A percentile compares a stretch with the other conserved stretches of the same genome.
These are phyloP conservation scores for Vitis amurensis DNA, from an alignment of 164 flowering plant species.

Conservation along the genomic window DNA sequence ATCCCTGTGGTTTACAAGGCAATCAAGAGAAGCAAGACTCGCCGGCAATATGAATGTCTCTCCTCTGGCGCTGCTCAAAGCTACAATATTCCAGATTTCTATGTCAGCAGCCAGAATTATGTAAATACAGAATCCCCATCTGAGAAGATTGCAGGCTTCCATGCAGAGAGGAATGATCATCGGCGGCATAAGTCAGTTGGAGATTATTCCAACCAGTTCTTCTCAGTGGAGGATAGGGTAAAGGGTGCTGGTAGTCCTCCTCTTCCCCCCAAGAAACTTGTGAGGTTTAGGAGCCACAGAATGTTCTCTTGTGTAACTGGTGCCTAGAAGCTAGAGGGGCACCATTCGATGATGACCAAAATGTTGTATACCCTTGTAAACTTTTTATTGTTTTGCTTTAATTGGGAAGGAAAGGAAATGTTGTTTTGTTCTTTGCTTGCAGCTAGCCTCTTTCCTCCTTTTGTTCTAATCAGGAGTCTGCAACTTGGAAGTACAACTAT, in stretches of 20 bases:
- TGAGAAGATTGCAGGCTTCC: not conserved
- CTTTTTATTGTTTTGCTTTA: too few species aligned
- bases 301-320: constrained; percentile 27
- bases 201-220: constrained; percentile 4
- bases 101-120: not conserved
- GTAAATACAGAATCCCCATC: not conserved
- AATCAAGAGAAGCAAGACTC: constrained; percentile 26
- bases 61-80: constrained; percentile 18
- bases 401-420: too few species aligned
- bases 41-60: constrained; percentile 30
- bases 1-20: constrained; percentile 39
- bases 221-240: not conserved
- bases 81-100: constrained; percentile 19
- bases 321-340: not conserved
- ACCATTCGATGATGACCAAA: too few species aligned
- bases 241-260: not conserved
- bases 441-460: too few species aligned
- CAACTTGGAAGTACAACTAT: too few species aligned
- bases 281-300: constrained; percentile 31
- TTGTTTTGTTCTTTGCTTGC: too few species aligned
- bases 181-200: constrained; percentile 12
- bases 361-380: too few species aligned
- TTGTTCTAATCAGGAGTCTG: too few species aligned
- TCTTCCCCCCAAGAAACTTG: constrained; percentile 4
- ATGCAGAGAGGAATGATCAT: constrained; percentile 3